Percentiles rank a stretch among this genome's conserved stretches.
Conservation (phyloP, 345 rosid genomes). For the Eucalyptus leucophloia region DNA sequence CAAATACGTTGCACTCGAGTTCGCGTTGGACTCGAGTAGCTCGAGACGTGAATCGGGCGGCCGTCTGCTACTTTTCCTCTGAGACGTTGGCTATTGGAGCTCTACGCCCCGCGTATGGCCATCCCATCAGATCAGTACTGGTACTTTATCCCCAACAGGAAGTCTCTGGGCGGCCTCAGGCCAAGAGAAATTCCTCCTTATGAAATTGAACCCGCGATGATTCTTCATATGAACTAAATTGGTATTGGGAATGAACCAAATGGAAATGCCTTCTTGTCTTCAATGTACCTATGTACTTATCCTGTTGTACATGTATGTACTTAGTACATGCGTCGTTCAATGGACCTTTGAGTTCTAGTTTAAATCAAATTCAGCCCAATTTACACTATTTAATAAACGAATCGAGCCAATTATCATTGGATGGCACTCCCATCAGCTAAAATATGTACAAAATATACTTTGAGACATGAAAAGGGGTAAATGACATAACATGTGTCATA, state of each 20-base stretch:
- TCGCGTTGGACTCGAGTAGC: not conserved
- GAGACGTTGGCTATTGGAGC: not conserved
- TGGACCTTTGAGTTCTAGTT: not conserved
- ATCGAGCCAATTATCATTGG: not conserved
- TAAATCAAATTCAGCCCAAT: not conserved
- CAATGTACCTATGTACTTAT: not conserved
- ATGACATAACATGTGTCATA: not conserved
- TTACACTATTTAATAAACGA: not conserved
- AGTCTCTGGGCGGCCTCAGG: not conserved
- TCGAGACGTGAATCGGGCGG: not conserved
- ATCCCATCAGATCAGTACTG: not conserved
- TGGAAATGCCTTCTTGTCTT: not conserved
- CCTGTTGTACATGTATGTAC: no score
- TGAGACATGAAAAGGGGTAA: not conserved
- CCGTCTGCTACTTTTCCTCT: not conserved
- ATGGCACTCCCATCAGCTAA: not conserved
- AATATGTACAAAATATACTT: not conserved
- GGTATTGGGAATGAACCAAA: not conserved
- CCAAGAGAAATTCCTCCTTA: not conserved
- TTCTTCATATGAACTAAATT: not conserved
- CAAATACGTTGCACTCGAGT: not conserved
- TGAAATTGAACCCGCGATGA: not conserved
- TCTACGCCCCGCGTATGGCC: not conserved
- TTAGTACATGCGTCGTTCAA: not conserved
- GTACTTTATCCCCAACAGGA: not conserved